phyloP scores from a whole-genome alignment of 129 eudicot genomes.

The Chrysanthemum makinoi region DNA sequence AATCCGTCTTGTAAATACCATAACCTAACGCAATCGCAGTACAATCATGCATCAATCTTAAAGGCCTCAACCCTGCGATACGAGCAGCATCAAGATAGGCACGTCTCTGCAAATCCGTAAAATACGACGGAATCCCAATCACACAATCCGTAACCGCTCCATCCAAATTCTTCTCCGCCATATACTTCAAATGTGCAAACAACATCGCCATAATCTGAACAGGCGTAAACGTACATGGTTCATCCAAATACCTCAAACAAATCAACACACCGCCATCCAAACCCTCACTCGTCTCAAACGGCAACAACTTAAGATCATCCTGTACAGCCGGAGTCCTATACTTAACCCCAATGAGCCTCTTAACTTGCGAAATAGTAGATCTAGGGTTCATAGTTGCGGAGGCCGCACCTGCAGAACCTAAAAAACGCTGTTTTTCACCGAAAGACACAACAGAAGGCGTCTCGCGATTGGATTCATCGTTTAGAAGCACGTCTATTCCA shows the following conservation, averaged over 20 bases:
- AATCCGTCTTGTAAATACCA: constrained; percentile 90
- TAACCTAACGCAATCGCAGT: constrained; percentile 95
- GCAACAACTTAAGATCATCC: constrained; percentile 61
- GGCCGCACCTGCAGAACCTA: constrained; percentile 96
- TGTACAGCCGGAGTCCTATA: constrained; percentile 56
- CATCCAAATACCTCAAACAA: constrained; percentile 60
- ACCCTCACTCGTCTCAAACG: constrained; percentile 71
- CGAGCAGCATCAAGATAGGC: constrained; percentile 82
- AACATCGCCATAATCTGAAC: constrained; percentile 91
- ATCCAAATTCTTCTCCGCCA: constrained; percentile 74
- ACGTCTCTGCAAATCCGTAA: constrained; percentile 82
- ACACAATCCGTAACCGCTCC: constrained; percentile 59
- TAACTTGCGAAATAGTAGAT: constrained; percentile 84
- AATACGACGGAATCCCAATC: constrained; percentile 87
- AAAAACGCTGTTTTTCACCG: constrained; percentile 88
- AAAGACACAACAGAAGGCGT: constrained; percentile 90
- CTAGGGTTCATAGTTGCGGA: constrained; percentile 90
- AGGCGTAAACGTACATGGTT: constrained; percentile 55
- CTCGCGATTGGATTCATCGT: constrained; percentile 89
- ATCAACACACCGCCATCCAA: constrained; percentile 84
- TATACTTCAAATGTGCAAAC: constrained; percentile 76
- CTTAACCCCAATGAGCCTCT: constrained; percentile 70
- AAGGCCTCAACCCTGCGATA: constrained; percentile 75
- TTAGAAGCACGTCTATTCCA: constrained; percentile 80
- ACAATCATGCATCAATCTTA: constrained; percentile 85